Conservation (phyloP, 495 filamentous ascomycete genomes). For the Podospora conica region DNA sequence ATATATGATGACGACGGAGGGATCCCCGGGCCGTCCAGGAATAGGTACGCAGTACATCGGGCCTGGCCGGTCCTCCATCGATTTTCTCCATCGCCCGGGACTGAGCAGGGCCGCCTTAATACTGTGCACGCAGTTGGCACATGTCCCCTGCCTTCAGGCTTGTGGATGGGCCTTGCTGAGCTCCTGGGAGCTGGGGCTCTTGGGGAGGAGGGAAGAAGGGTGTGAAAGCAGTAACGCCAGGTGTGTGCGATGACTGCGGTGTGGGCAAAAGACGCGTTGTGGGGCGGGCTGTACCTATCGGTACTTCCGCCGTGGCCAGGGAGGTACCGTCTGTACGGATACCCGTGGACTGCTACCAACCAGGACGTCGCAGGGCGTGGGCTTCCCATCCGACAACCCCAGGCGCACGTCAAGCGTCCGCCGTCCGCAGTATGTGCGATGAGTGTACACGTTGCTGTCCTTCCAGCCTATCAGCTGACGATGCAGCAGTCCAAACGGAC, state of each 20-base stretch:
- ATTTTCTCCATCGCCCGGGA: background rate
- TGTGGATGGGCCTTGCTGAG: background rate
- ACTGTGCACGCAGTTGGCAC: too few species aligned
- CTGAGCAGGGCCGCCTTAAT: too few species aligned
- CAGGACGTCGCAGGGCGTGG: background rate
- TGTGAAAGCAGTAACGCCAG: background rate
- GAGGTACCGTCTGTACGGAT: background rate
- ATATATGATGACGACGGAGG: background rate
- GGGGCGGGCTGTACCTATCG: background rate
- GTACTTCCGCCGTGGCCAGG: background rate
- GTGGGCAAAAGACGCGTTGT: background rate
- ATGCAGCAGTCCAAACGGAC: background rate
- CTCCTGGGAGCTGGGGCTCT: conserved; percentile 1
- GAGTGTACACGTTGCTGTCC: background rate
- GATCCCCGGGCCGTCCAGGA: too few species aligned
- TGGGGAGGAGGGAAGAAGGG: background rate
- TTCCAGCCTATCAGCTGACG: background rate
- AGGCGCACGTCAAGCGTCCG: background rate
- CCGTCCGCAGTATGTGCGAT: too few species aligned
- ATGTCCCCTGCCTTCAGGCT: background rate
- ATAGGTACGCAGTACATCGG: too few species aligned
- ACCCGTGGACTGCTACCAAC: background rate
- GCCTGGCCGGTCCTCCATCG: too few species aligned
- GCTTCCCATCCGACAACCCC: background rate
- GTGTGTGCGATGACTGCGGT: background rate